Evolutionary conservation across 1,284 basidiomycete species (phyloP).

Genomic region (Ceratobasidium sp.): DNA sequence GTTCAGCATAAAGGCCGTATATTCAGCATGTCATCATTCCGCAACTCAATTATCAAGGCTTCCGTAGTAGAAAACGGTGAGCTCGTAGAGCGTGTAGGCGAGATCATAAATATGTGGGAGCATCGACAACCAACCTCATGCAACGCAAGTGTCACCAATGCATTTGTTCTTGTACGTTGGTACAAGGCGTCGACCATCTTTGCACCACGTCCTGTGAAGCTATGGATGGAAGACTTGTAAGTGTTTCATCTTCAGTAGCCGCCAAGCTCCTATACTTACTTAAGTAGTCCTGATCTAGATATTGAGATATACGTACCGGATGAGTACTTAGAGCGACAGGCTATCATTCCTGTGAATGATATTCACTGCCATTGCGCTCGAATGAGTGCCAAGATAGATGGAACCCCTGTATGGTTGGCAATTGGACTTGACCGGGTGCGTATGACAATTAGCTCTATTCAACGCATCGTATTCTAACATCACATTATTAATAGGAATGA

Average conservation of each 20-base stretch:
- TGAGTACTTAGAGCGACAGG: neutral
- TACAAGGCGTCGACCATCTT: neutral
- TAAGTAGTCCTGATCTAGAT: neutral
- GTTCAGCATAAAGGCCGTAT: neutral
- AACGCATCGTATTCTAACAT: no score
- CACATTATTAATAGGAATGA: no score
- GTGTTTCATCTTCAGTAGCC: neutral
- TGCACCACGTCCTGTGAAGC: neutral
- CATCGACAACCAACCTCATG: neutral
- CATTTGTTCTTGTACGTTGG: constrained; percentile 6
- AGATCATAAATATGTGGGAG: constrained; percentile 5
- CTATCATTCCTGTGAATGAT: constrained; percentile 2
- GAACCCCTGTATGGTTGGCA: neutral
- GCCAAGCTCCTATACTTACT: no score
- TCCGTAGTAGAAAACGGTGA: neutral
- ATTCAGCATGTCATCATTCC: neutral
- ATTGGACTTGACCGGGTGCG: constrained; percentile 12
- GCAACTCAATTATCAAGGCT: constrained; percentile 10
- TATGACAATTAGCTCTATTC: neutral
- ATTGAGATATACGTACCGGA: neutral
- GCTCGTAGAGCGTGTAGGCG: neutral
- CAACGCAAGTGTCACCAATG: neutral
- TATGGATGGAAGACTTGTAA: constrained; percentile 16
- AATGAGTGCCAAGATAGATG: neutral
- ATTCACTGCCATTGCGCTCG: constrained; percentile 18